A percentile compares a stretch with the other conserved stretches of the same genome.
phyloP scores from a whole-genome alignment of 23 red algal genomes.

The Porphyridium purpureum region DNA sequence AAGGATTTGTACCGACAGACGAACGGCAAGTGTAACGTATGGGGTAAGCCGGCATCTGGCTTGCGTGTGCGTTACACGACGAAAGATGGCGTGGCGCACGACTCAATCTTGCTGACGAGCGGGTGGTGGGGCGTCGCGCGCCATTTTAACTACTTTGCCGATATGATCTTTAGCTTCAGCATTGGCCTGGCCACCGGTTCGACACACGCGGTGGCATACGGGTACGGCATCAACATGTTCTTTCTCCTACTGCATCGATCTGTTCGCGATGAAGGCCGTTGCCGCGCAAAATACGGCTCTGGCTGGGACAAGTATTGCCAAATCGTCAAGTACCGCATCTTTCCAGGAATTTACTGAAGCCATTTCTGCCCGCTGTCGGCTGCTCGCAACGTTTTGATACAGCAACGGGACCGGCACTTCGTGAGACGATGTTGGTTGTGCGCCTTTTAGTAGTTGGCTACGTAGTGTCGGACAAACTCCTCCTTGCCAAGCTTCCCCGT shows the following conservation, averaged over 20 bases:
- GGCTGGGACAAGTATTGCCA: conserved; percentile 3
- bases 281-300: conserved; percentile 1
- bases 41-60: conserved; percentile 14
- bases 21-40: conserved; percentile 26
- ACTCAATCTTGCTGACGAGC: conserved; percentile 8
- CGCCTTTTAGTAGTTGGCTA: too few species aligned
- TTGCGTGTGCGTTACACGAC: background rate
- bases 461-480: too few species aligned
- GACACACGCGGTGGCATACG: background rate
- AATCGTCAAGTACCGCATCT: background rate
- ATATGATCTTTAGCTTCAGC: background rate
- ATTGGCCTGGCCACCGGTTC: background rate
- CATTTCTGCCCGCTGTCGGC: too few species aligned
- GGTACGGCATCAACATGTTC: background rate
- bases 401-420: too few species aligned
- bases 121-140: conserved; percentile 3
- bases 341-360: conserved; percentile 1
- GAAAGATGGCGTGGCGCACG: conserved; percentile 9
- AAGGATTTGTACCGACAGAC: conserved; percentile 37
- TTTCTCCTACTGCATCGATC: conserved; percentile 1
- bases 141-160: conserved; percentile 1
- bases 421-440: too few species aligned
- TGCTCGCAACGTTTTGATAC: too few species aligned
- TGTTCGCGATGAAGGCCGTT: conserved; percentile 1
- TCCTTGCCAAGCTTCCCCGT: too few species aligned